Conservation (phyloP, 257 asterid genomes). For the Nicotiana tomentosiformis region DNA sequence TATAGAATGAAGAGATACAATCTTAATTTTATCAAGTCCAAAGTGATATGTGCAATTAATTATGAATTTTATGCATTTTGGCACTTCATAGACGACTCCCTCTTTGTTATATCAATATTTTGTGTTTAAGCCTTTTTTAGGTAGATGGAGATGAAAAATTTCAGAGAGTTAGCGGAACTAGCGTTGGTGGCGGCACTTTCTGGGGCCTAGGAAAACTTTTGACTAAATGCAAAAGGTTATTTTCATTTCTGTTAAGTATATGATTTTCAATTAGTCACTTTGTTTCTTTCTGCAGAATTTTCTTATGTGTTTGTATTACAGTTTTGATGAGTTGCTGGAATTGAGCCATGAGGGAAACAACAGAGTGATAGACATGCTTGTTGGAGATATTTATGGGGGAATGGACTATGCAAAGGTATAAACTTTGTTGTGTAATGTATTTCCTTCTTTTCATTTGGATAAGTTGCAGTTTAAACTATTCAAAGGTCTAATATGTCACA, state of each 20-base stretch:
- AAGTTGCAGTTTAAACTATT: not conserved
- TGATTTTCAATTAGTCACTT: not conserved
- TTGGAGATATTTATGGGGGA: slow-evolving; percentile 95
- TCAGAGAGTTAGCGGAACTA: slow-evolving; percentile 94
- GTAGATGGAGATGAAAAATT: slow-evolving; percentile 76
- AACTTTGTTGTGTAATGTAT: not conserved
- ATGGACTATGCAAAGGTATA: slow-evolving; percentile 67
- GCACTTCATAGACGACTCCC: not conserved
- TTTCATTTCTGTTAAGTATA: slow-evolving; percentile 8
- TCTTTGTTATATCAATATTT: not conserved
- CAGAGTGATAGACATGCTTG: slow-evolving; percentile 90
- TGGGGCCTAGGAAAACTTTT: slow-evolving; percentile 94
- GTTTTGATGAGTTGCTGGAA: slow-evolving; percentile 87
- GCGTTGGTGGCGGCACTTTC: slow-evolving; percentile 97
- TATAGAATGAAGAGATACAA: not conserved
- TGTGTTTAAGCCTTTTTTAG: slow-evolving; percentile 33
- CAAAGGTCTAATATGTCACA: not conserved
- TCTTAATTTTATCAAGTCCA: not conserved
- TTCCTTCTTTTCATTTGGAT: not conserved
- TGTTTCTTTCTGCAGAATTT: slow-evolving; percentile 1
- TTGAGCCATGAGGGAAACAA: slow-evolving; percentile 84
- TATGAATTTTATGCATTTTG: not conserved
- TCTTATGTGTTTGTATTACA: slow-evolving; percentile 26
- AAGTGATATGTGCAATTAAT: not conserved
- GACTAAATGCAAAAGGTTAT: slow-evolving; percentile 84